Evolutionary conservation across 257 asterid genomes (phyloP).

Genomic region (Solanum virginianum): DNA sequence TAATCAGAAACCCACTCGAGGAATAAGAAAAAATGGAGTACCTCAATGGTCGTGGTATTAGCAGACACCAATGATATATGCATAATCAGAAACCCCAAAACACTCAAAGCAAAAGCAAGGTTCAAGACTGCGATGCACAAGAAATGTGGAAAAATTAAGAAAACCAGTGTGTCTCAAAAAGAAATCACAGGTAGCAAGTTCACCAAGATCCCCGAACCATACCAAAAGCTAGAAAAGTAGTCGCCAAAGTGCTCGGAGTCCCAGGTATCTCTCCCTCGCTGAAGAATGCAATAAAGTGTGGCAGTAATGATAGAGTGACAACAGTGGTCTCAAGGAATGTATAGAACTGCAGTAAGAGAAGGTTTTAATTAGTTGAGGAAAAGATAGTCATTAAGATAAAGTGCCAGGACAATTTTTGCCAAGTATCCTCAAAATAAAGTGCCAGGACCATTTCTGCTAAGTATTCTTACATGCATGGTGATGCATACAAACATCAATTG

Average conservation of each 20-base stretch:
- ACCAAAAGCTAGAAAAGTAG: constrained; percentile 90
- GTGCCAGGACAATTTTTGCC: not conserved
- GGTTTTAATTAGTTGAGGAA: not conserved
- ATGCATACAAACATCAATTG: not conserved
- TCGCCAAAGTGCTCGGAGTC: constrained; percentile 86
- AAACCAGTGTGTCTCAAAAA: not conserved
- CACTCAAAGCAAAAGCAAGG: constrained; percentile 94
- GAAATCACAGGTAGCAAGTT: not conserved
- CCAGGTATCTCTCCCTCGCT: constrained; percentile 89
- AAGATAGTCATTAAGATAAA: not conserved
- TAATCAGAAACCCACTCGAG: constrained; percentile 59
- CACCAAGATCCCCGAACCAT: not conserved
- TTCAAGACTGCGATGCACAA: constrained; percentile 51
- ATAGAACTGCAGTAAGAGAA: constrained; percentile 62
- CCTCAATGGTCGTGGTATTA: constrained; percentile 98
- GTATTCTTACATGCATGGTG: not conserved
- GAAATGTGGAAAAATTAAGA: not conserved
- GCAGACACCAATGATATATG: constrained; percentile 79
- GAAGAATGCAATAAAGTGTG: constrained; percentile 82
- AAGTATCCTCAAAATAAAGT: not conserved
- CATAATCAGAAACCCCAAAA: constrained; percentile 94
- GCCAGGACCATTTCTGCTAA: not conserved
- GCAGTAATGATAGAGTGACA: constrained; percentile 68
- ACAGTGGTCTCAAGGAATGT: constrained; percentile 85
- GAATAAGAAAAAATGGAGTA: constrained; percentile 6